phyloP scores from a whole-genome alignment of 2,329 filamentous ascomycete species.

The Verticillium albo-atrum region DNA sequence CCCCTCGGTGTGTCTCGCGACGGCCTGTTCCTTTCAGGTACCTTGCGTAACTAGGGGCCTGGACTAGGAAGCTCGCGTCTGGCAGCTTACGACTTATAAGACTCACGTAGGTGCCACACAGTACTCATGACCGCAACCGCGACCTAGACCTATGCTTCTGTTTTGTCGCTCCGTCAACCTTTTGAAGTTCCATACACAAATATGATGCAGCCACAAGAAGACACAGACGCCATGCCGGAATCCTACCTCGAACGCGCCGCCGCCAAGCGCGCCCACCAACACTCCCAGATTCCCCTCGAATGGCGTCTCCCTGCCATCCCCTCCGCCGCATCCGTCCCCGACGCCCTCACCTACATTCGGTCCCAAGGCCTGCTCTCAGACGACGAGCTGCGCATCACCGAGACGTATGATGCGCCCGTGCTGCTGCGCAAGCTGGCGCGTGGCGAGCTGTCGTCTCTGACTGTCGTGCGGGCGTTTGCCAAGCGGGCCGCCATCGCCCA shows the following conservation, averaged over 20 bases:
- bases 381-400: slow-evolving; percentile 31
- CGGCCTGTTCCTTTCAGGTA: background rate
- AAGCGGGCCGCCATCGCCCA: slow-evolving; percentile 45
- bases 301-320: slow-evolving; percentile 2
- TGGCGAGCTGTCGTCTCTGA: slow-evolving; percentile 27
- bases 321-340: background rate
- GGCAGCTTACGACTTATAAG: background rate
- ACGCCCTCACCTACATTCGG: slow-evolving; percentile 3
- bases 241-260: slow-evolving; percentile 1
- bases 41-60: background rate
- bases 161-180: background rate
- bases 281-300: background rate
- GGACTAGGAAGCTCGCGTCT: background rate
- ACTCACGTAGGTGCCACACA: no score
- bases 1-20: background rate
- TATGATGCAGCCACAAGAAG: background rate
- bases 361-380: slow-evolving; percentile 23
- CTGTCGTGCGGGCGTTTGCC: slow-evolving; percentile 36
- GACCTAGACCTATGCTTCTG: background rate
- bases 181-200: no score
- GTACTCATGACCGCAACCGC: background rate
- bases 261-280: background rate
- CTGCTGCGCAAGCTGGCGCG: slow-evolving; percentile 20
- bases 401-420: slow-evolving; percentile 23
- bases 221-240: background rate